These are phyloP conservation scores for Teratosphaeriaceae sp. DNA, from an alignment of 2,329 filamentous ascomycete genomes.

Conservation along the genomic window DNA sequence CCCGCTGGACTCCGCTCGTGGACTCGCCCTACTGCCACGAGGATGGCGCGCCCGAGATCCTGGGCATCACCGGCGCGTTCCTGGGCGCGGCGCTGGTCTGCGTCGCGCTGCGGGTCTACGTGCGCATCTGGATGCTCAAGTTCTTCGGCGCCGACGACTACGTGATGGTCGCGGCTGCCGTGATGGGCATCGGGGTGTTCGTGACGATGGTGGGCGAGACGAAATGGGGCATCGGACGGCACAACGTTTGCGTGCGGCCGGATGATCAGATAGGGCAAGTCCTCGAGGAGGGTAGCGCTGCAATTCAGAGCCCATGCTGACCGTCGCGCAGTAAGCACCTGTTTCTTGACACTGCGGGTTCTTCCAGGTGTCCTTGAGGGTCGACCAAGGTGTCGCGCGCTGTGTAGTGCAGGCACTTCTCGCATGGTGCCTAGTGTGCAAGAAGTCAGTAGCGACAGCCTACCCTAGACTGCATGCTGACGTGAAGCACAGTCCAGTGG, in stretches of 20 bases:
- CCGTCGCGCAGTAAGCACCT: no score
- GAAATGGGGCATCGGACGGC: slow-evolving; percentile 42
- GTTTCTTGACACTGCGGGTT: no score
- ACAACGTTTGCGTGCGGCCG: slow-evolving; percentile 25
- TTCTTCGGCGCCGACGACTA: slow-evolving; percentile 46
- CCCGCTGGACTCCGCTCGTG: slow-evolving; percentile 12
- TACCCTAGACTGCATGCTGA: no score
- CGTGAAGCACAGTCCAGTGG: no score
- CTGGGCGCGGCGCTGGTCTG: slow-evolving; percentile 14
- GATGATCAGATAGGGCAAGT: slow-evolving; percentile 25
- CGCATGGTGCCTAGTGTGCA: no score
- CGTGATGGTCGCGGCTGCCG: slow-evolving; percentile 37
- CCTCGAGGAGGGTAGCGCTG: no score
- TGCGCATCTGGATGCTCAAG: slow-evolving; percentile 41
- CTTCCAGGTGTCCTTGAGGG: no score
- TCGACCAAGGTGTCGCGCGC: no score
- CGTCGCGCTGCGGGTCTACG: slow-evolving; percentile 22
- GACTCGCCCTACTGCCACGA: slow-evolving; percentile 16
- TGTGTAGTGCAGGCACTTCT: no score
- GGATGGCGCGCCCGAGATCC: slow-evolving; percentile 17
- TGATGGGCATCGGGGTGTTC: slow-evolving; percentile 28
- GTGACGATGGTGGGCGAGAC: slow-evolving; percentile 41
- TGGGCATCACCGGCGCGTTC: slow-evolving; percentile 20
- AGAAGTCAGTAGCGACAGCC: no score
- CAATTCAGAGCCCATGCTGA: no score